Evolutionary conservation across 2,329 filamentous ascomycete genomes (phyloP).

Genomic region (Arthrobotrys conoides): DNA sequence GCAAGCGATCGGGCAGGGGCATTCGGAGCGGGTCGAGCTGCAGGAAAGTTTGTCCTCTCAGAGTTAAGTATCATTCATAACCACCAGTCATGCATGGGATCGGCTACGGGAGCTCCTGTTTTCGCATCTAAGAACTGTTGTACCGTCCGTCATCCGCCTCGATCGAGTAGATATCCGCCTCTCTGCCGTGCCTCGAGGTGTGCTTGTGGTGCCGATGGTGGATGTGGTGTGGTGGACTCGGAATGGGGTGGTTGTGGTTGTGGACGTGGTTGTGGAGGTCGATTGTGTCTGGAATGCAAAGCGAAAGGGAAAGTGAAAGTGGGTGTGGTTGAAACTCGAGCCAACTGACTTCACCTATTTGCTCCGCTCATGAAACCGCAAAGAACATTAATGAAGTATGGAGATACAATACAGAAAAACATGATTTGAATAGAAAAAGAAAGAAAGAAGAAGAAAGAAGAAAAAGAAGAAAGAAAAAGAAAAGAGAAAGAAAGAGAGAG

Average conservation of each 20-base stretch:
- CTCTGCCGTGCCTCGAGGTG: slow-evolving; percentile 20
- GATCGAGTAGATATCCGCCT: slow-evolving; percentile 13
- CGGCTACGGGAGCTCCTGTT: slow-evolving; percentile 47
- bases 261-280: background rate
- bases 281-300: background rate
- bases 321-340: slow-evolving; percentile 1
- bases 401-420: too few relatives aligned
- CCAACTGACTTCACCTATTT: background rate
- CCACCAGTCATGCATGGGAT: slow-evolving; percentile 31
- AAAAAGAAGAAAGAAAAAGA: background rate
- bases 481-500: background rate
- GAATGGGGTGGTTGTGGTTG: background rate
- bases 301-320: too few relatives aligned
- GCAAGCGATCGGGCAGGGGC: slow-evolving; percentile 17
- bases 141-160: slow-evolving; percentile 14
- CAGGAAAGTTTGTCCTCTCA: slow-evolving; percentile 48
- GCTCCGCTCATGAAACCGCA: background rate
- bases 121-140: slow-evolving; percentile 10
- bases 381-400: too few relatives aligned
- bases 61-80: slow-evolving; percentile 7
- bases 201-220: background rate
- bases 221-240: too few relatives aligned
- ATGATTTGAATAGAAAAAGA: too few relatives aligned
- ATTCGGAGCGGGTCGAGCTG: slow-evolving; percentile 38
- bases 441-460: too few relatives aligned